Evolutionary conservation across 2,329 filamentous ascomycete species (phyloP).

Genomic region (Hypoxylon sp.): DNA sequence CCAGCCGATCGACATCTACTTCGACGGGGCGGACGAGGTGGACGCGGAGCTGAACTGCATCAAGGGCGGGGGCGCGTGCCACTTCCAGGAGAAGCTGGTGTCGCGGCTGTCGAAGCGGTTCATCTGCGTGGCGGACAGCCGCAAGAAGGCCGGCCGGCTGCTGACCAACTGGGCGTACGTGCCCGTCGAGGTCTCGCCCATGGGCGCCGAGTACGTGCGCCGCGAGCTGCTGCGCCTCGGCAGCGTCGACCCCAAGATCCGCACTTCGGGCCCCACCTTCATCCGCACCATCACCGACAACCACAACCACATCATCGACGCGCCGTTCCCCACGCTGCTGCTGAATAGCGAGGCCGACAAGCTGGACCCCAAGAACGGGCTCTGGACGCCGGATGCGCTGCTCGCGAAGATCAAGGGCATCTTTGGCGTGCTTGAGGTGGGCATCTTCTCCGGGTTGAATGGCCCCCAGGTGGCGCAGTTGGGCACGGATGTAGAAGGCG

Average conservation of each 20-base stretch:
- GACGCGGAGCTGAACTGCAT: slow-evolving; percentile 96
- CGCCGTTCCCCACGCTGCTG: slow-evolving; percentile 83
- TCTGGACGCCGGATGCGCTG: slow-evolving; percentile 85
- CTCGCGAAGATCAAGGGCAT: slow-evolving; percentile 83
- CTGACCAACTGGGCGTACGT: slow-evolving; percentile 84
- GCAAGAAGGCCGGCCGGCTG: slow-evolving; percentile 86
- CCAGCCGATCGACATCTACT: slow-evolving; percentile 84
- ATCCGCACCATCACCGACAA: slow-evolving; percentile 90
- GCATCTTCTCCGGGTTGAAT: slow-evolving; percentile 87
- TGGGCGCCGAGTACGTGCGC: slow-evolving; percentile 84
- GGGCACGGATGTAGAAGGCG: slow-evolving; percentile 81
- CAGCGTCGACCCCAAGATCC: slow-evolving; percentile 77
- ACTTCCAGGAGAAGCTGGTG: slow-evolving; percentile 98
- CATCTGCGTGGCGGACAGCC: slow-evolving; percentile 90
- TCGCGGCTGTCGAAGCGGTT: slow-evolving; percentile 88
- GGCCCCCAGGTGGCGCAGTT: slow-evolving; percentile 73
- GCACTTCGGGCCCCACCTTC: slow-evolving; percentile 81
- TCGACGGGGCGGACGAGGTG: slow-evolving; percentile 97
- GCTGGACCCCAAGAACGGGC: slow-evolving; percentile 72
- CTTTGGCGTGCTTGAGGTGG: slow-evolving; percentile 91
- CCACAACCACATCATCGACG: slow-evolving; percentile 91
- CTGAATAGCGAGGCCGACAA: slow-evolving; percentile 62
- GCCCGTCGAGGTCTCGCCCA: slow-evolving; percentile 93
- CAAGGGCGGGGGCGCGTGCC: slow-evolving; percentile 96
- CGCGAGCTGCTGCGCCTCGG: slow-evolving; percentile 80